phyloP scores from a whole-genome alignment of 345 rosid genomes.

The Pistacia vera region DNA sequence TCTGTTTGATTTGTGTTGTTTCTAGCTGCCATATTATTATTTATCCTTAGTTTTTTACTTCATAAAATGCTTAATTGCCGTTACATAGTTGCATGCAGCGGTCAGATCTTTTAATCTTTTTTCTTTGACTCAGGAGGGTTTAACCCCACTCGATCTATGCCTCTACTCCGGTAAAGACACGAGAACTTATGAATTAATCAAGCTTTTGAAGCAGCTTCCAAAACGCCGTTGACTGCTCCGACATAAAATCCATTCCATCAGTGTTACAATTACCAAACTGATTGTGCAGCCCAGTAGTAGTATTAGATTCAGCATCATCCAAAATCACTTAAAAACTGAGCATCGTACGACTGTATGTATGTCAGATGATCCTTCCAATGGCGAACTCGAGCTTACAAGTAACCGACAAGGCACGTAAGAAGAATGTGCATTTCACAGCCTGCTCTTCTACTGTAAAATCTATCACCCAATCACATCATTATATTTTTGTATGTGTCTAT shows the following conservation, averaged over 20 bases:
- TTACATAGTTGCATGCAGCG: neutral
- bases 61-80: neutral
- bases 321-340: neutral
- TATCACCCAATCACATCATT: neutral
- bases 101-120: neutral
- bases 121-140: slow-evolving; percentile 60
- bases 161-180: slow-evolving; percentile 61
- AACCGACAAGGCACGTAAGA: neutral
- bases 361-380: neutral
- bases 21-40: neutral
- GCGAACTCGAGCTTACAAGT: neutral
- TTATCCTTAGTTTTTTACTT: too few relatives aligned
- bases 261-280: neutral
- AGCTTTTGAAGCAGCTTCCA: slow-evolving; percentile 72
- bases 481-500: neutral
- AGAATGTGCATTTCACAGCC: neutral
- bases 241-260: neutral
- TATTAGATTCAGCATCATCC: neutral
- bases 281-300: neutral
- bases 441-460: neutral
- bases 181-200: slow-evolving; percentile 72
- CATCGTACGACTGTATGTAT: neutral
- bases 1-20: neutral
- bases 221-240: slow-evolving; percentile 19
- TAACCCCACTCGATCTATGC: slow-evolving; percentile 84